Evolutionary conservation across 2,329 filamentous ascomycete species (phyloP), one percentile per base, ranked within the genome.

Genomic region (Arthrinium puccinioides): DNA sequence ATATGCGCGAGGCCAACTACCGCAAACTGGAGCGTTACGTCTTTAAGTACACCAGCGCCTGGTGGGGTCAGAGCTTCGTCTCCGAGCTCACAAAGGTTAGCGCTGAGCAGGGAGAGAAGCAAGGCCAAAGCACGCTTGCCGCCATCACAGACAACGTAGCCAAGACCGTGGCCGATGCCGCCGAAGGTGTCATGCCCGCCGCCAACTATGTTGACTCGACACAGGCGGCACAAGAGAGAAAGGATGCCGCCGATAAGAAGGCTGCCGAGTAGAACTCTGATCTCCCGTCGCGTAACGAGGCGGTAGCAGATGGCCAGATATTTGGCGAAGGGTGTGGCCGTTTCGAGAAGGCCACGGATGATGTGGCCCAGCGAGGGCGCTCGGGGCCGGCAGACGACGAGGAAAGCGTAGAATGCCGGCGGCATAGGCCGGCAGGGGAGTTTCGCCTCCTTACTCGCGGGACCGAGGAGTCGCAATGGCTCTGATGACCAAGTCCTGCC

Each of bases 61-160:
- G 92, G 82, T 97, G 90, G 90, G 90, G 90, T 19, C 79, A 89
- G 59, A 89, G 84, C 47, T 97, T 97, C 57, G 88, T 96, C 35
- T 76, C 77, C 10, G 90, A 96, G 62, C 73, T 97, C 60, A 72
- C 63, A n/a, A 66, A 71, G 27, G 64, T 76, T 25, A 65, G 58
- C 32, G 48, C 60, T 11, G 62, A 62, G 30, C 57, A 57, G 30
- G 39, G 48, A 14, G 25, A 58, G 52, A 51, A 48, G 42, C 33
- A 42, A 20, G 11, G 29, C 23, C 11, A 21, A 21, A 11, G 15
- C 14, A 14, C 32, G 13, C 19, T 39, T 11, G 31, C 35, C 27
- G 29, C 21, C 24, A 36, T 28, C 25, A 14, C n/a, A 21, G 20
- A 33, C 20, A 39, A 20, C 28, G 18, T 21, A 23, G 28, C 9